These are phyloP conservation scores for Pseudogymnoascus sp. DNA, from an alignment of 2,329 filamentous ascomycete species.

Conservation along the genomic window DNA sequence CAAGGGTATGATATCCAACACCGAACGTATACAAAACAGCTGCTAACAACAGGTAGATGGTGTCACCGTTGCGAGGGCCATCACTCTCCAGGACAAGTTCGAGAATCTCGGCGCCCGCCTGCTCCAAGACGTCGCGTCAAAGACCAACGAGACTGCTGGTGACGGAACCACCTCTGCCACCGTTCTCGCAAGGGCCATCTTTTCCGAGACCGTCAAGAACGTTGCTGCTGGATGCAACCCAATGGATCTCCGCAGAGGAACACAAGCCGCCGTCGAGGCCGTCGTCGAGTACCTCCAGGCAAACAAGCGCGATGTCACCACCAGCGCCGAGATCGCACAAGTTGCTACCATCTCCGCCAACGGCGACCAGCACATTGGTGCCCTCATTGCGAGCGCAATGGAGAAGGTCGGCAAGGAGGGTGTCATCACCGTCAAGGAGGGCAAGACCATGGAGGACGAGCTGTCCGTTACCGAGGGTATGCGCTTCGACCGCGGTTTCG, in stretches of 20 bases:
- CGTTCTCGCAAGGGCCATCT: slow-evolving; percentile 93
- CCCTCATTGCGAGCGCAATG: slow-evolving; percentile 96
- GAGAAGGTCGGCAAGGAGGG: slow-evolving; percentile 99
- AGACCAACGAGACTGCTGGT: slow-evolving; percentile 98
- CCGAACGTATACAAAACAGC: not conserved
- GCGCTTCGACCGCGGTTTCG: slow-evolving; percentile 98
- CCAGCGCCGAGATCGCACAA: slow-evolving; percentile 92
- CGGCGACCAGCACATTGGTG: slow-evolving; percentile 88
- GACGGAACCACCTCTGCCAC: slow-evolving; percentile 98
- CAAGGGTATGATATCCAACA: slow-evolving; percentile 59
- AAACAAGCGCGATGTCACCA: slow-evolving; percentile 98
- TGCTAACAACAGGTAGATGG: slow-evolving; percentile 48
- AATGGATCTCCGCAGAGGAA: slow-evolving; percentile 96
- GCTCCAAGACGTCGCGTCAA: slow-evolving; percentile 94
- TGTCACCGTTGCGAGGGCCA: slow-evolving; percentile 82
- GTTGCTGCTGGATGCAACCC: slow-evolving; percentile 99
- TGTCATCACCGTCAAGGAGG: slow-evolving; percentile 99
- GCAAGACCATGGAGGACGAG: slow-evolving; percentile 96
- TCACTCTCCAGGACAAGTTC: slow-evolving; percentile 95
- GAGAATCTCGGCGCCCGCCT: slow-evolving; percentile 97
- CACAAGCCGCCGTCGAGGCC: slow-evolving; percentile 89
- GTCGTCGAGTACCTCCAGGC: slow-evolving; percentile 89
- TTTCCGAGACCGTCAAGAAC: slow-evolving; percentile 99
- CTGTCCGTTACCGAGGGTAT: slow-evolving; percentile 99
- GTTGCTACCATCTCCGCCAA: slow-evolving; percentile 98